phyloP scores from a whole-genome alignment of 176 grass and related monocot species.

The Musa acuminata region DNA sequence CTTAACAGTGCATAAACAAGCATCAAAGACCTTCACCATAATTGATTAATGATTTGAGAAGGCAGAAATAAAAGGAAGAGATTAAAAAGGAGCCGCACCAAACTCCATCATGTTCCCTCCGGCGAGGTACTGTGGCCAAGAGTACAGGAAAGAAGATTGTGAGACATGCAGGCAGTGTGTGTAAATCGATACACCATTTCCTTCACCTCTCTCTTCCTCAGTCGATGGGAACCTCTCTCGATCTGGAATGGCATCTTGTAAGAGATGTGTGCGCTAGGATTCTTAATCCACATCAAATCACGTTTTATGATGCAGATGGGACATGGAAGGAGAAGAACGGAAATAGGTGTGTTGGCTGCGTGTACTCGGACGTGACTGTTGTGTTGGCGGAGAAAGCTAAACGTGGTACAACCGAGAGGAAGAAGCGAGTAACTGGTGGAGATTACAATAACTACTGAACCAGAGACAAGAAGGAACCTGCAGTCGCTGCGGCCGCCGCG shows the following conservation, averaged over 20 bases:
- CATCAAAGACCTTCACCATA: too few relatives aligned
- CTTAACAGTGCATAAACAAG: too few relatives aligned
- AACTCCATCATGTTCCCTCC: too few relatives aligned
- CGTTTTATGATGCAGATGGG: background rate
- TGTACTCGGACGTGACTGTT: conserved; percentile 11
- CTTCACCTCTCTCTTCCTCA: too few relatives aligned
- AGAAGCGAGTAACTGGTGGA: conserved; percentile 3
- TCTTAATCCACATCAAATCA: too few relatives aligned
- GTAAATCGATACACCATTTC: too few relatives aligned
- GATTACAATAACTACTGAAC: conserved; percentile 46
- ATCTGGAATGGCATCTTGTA: too few relatives aligned
- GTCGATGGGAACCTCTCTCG: too few relatives aligned
- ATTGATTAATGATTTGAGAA: background rate
- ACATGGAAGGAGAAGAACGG: background rate
- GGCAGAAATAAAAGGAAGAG: background rate
- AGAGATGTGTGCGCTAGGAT: background rate
- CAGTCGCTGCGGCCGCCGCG: conserved; percentile 1
- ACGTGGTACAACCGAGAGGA: conserved; percentile 25
- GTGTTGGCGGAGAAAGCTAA: conserved; percentile 41
- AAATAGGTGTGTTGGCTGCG: background rate
- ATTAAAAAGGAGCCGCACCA: conserved; percentile 20
- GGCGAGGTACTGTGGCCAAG: too few relatives aligned
- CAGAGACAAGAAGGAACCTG: conserved; percentile 90
- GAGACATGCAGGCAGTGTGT: too few relatives aligned
- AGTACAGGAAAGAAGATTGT: too few relatives aligned